Base-by-base conservation (phyloP, 140 eudicot genomes). In the Bidens hawaiensis region DNA sequence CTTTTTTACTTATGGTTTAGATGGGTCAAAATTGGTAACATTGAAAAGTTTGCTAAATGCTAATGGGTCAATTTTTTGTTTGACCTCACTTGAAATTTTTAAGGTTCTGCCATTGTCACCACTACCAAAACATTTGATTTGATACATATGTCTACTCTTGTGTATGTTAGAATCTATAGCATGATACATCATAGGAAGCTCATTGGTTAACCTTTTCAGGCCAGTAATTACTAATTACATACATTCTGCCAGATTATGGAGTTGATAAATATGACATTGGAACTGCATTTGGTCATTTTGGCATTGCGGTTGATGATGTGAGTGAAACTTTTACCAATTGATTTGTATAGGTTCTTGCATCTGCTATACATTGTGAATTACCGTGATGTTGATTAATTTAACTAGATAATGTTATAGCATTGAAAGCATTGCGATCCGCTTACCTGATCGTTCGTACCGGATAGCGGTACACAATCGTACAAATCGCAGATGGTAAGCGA, bases 251-350 rank as follows among this genome's bases (percentile, higher is more conserved):
- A 88, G 96, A 88, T 68, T 88, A 85, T 82, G 96, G 94, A 49
- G 83, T 88, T 40, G 96, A 85, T 78, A 82, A 77, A 49, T 88
- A 88, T 62, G 90, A 88, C 70, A 88, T 88, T 54, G 96, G 96
- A 50, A 40, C 83, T 48, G 96, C 79, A 61, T 88, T 88, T 70
- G 96, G 94, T 61, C 99, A 93, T 70, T 93, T 93, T 72, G 99
- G 96, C 24, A 81, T 93, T 47, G 99, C 96, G 14, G 96, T 88
- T 49, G 99, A 93, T 72, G 99, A 93, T 81, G 99, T 93, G 74
- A 85, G 95, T 72, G 33, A 58, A 46, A 33, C 41, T 22, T 45
- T 3, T 45, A 46, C 62, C 42, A 34, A 21, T 73, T 56, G 54
- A 48, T 12, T 47, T 36, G 24, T 62, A 0, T 17, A 22, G 63